Percentiles rank a stretch among this genome's conserved stretches.
Evolutionary conservation across 495 filamentous ascomycete genomes (phyloP).

Genomic region (Articulospora tetracladia): DNA sequence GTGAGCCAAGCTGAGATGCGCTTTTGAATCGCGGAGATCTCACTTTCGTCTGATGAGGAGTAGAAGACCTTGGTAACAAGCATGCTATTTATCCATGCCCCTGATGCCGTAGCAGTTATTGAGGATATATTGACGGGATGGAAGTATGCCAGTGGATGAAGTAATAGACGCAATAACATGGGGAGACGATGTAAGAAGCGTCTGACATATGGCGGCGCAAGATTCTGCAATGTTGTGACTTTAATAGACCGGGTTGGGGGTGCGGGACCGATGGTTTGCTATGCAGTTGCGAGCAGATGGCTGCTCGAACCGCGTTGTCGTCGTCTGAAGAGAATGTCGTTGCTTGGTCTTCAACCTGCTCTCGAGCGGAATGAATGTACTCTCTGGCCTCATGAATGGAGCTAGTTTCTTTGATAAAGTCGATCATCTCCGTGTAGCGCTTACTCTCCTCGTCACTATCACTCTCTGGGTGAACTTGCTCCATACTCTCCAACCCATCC

Average conservation of each 20-base stretch:
- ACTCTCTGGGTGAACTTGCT: constrained; percentile 17
- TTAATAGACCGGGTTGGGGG: constrained; percentile 31
- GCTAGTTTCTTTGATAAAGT: constrained; percentile 27
- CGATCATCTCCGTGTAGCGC: constrained; percentile 26
- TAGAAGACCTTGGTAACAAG: constrained; percentile 32
- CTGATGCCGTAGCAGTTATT: constrained; percentile 31
- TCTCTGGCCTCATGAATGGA: constrained; percentile 19
- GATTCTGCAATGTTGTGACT: constrained; percentile 31
- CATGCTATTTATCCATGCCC: constrained; percentile 29
- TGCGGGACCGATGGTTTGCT: constrained; percentile 31
- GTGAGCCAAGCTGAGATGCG: constrained; percentile 31
- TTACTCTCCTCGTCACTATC: constrained; percentile 28
- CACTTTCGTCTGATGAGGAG: constrained; percentile 25
- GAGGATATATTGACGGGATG: constrained; percentile 31
- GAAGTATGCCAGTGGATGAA: constrained; percentile 30
- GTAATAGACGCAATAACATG: constrained; percentile 29
- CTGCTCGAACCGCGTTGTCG: constrained; percentile 25
- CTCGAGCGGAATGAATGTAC: constrained; percentile 15
- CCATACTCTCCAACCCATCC: constrained; percentile 18
- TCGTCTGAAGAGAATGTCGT: constrained; percentile 21
- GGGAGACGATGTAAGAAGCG: constrained; percentile 32
- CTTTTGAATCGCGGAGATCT: constrained; percentile 28
- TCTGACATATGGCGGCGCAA: constrained; percentile 25
- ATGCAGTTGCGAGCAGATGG: constrained; percentile 32
- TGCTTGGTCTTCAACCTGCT: constrained; percentile 5